Base-by-base conservation (phyloP, 768 basidiomycete species). In the Nevesoporus exiguus region DNA sequence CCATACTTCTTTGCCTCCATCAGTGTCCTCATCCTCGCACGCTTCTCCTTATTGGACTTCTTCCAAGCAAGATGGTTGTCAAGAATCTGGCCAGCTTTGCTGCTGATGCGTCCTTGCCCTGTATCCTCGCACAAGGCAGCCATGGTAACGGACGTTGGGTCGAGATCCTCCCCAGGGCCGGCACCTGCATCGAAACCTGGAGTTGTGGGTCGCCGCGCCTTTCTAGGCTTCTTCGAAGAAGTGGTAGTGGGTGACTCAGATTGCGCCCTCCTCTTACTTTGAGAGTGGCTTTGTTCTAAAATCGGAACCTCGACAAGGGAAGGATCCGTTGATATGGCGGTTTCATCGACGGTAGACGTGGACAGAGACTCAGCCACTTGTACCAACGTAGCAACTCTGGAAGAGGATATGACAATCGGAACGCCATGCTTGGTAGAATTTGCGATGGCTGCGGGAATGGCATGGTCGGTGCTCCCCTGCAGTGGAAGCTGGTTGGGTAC, bases 61-160 rank as follows among this genome's bases (percentile, higher is more conserved):
- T 88, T 89, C 88, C 89, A 89, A 7, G 80, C 77, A 40, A 81
- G 75, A 59, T 91, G 86, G 47, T 89, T 89, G 47, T 70, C 79
- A 56, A 84, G 74, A 49, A 93, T 84, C 61, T 88, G 84, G 9
- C 77, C 75, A 1, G 87, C 89, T 67, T 87, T 91, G 61, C 81
- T 85, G 63, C 88, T 90, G 46, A 92, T 76, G 37, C 90, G 81
- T 7, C 91, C 91, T 59, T 84, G 82, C 10, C 90, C 90, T 0
- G 79, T 86, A 62, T 93, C 91, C 30, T 76, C 79, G 66, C 91
- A 93, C 5, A 92, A 75, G 0, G 82, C 69, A 15, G 88, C 87
- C 90, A 92, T 92, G 6, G 89, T 91, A n/a, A 88, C 74, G 8
- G 80, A 74, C 0, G 89, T 91, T n/a, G 90, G 90, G 59, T 92